Base-by-base conservation (phyloP, 2,329 filamentous ascomycete species). In the Colletotrichum chlorophyti region DNA sequence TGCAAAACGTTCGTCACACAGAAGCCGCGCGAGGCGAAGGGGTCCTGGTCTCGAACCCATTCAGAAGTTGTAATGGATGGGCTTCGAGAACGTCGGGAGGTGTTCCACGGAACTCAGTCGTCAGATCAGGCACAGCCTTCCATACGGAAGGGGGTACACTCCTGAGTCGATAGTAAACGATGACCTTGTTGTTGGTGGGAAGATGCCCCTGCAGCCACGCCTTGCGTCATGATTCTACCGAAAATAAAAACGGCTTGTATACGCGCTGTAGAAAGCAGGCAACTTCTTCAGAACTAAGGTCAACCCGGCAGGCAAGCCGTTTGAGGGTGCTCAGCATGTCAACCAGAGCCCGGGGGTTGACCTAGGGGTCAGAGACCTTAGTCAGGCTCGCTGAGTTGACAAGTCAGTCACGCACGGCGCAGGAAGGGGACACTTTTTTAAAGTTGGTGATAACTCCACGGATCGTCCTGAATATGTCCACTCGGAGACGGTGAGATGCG, bases 1-100 rank as follows among this genome's bases (percentile, higher is more conserved):
- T 55, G 43, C 51, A 59, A 45, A 38, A 55, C 14, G 51, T 55
- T 55, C 55, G 55, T 55, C 51, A 40, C 55, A 59, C 48, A 49
- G 15, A 26, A 6, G 17, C 31, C 21, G 37, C 31, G 38, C 51
- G 38, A 38, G 37, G 55, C 24, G 51, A 51, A 55, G 38, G 38
- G 29, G 17, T 31, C 51, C 55, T 38, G 43, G 38, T 43, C 43
- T 59, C 55, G 51, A 31, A 24, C n/a, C 24, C 26, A 51, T 21
- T 59, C 38, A 38, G 38, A 17, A 43, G 26, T n/a, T 26, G 14
- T 38, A 9, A 43, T 26, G 31, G 38, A 27, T 29, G 43, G 51
- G 51, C 51, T 55, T 59, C 51, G 51, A 59, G 55, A 59, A 55
- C 17, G 15, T 34, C 55, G 24, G 43, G 26, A 45, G 34, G 21